These are phyloP conservation scores for Cytospora paraplurivora DNA, from an alignment of 2,329 filamentous ascomycete species.

Conservation along the genomic window DNA sequence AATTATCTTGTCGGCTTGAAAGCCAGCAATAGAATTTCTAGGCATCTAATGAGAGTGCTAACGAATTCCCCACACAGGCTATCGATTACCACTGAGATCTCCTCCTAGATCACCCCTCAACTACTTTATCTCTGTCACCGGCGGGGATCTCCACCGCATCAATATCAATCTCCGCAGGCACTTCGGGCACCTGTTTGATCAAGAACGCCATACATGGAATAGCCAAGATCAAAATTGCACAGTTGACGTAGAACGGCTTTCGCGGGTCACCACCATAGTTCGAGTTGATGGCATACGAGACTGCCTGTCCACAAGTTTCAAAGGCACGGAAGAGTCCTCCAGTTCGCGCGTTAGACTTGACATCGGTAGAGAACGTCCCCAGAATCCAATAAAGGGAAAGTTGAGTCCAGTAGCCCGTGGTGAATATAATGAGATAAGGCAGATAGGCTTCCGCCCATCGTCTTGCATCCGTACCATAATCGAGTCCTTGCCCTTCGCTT, in stretches of 20 bases:
- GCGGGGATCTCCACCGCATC: slow-evolving; percentile 17
- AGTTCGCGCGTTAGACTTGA: slow-evolving; percentile 36
- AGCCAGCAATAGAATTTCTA: too few relatives aligned
- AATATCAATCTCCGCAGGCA: slow-evolving; percentile 24
- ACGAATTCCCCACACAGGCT: too few relatives aligned
- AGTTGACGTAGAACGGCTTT: slow-evolving; percentile 26
- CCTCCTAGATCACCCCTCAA: not conserved
- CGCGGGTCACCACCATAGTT: slow-evolving; percentile 25
- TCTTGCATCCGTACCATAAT: slow-evolving; percentile 20
- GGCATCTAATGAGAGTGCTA: too few relatives aligned
- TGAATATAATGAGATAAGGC: slow-evolving; percentile 28
- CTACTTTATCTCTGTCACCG: slow-evolving; percentile 12
- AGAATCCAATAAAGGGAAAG: slow-evolving; percentile 42
- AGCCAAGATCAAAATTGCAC: slow-evolving; percentile 20
- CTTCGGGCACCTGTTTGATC: slow-evolving; percentile 24
- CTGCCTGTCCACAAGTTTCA: slow-evolving; percentile 37
- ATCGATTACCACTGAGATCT: not conserved
- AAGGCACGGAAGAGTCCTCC: slow-evolving; percentile 37
- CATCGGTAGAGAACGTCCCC: slow-evolving; percentile 40
- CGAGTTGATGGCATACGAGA: slow-evolving; percentile 38
- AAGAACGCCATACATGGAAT: slow-evolving; percentile 26
- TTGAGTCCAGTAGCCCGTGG: slow-evolving; percentile 29
- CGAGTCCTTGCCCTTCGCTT: slow-evolving; percentile 1
- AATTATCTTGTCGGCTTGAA: too few relatives aligned
- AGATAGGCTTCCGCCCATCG: slow-evolving; percentile 28